Base-by-base conservation (phyloP, 768 basidiomycete species). In the Tephrocybe sp. region DNA sequence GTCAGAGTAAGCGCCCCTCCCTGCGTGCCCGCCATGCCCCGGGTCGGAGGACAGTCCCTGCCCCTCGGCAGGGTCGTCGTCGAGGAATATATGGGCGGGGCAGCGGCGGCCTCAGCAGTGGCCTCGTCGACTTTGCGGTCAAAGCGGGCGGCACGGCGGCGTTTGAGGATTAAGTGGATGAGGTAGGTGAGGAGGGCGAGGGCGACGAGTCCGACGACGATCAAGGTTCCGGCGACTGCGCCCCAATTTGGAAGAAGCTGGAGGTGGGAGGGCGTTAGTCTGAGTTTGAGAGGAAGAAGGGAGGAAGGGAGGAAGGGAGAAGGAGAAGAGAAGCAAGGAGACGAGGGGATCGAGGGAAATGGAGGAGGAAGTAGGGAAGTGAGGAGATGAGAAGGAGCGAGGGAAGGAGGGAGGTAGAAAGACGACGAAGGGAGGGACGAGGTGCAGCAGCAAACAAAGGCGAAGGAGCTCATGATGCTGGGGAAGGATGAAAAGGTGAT, bases 221-320 rank as follows among this genome's bases (percentile, higher is more conserved):
- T 69, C 68, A 89, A 89, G 0, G 82, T 80, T n/a, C 82, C 87
- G 3, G 84, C 83, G 1, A 89, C 83, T 0, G 86, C 88, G n/a
- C 79, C 84, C 66, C 88, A 69, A 90, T 90, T 43, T 74, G 54
- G 64, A 89, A 84, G 71, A 89, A 89, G 37, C 87, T 86, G n/a
- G n/a, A n/a, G n/a, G n/a, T n/a, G n/a, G n/a, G n/a, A n/a, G n/a
- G n/a, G n/a, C n/a, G n/a, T n/a, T n/a, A n/a, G n/a, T n/a, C n/a
- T n/a, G n/a, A n/a, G n/a, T n/a, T n/a, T n/a, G n/a, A n/a, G n/a
- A n/a, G n/a, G n/a, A n/a, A n/a, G n/a, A n/a, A n/a, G n/a, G n/a
- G n/a, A n/a, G n/a, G n/a, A n/a, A n/a, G n/a, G n/a, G n/a, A n/a
- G n/a, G n/a, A n/a, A n/a, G n/a, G n/a, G n/a, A n/a, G n/a, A n/a